Base-by-base conservation (phyloP, 768 basidiomycete species). In the Ephemerocybe angulata region DNA sequence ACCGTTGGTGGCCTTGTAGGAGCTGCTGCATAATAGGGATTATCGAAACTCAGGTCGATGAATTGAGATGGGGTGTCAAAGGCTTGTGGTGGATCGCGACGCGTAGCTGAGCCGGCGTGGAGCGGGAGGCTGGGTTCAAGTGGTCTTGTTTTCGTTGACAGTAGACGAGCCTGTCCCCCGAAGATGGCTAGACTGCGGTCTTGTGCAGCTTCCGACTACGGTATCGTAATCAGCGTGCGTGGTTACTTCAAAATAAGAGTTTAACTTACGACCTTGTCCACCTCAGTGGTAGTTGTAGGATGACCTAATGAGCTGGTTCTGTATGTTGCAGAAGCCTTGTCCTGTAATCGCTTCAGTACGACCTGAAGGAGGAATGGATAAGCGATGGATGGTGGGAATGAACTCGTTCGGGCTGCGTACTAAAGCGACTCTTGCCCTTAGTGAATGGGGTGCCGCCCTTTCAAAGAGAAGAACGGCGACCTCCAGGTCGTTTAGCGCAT, bases 401-500 rank as follows among this genome's bases (percentile, higher is more conserved):
- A n/a, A n/a, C n/a, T n/a, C n/a, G n/a, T n/a, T n/a, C n/a, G 12
- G 33, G 17, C 8, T 15, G 62, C 71, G 17, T 56, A 80, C 80
- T 62, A 77, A 60, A 5, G 80, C 80, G 33, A 77, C 68, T 57
- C 67, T 72, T 1, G 76, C 78, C n/a, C 79, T 65, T 19, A 71
- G 70, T 10, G 76, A 80, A 21, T 77, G 70, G 7, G 62, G 55
- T 5, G 81, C 74, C 1, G 75, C 72, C 53, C 68, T 67, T 56
- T 80, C 71, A 51, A 82, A 83, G 4, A 83, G 60, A 3, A 72
- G 68, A 5, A 80, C 64, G 1, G 79, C 79, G 3, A 74, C 61
- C 19, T 72, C 71, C 25, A 84, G 68, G 57, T 84, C 80, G 8
- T 71, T 58, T 41, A 83, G 67, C 1, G 83, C 82, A 55, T 74